Conservation (phyloP, 495 filamentous ascomycete species). For the Trypethelium eluteriae region DNA sequence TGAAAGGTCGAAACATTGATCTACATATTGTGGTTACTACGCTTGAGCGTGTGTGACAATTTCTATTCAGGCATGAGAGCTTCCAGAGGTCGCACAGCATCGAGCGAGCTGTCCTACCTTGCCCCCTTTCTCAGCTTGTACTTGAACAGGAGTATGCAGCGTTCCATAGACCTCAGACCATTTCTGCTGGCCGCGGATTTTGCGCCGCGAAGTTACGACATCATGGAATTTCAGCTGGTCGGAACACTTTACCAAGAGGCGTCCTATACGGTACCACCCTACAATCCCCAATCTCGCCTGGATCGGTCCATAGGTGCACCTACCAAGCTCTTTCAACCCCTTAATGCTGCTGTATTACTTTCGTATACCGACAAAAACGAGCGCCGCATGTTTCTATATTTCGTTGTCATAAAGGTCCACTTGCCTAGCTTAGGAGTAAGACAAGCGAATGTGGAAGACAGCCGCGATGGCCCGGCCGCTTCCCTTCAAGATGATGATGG, state of each 20-base stretch:
- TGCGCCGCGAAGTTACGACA: not conserved
- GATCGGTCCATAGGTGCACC: slow-evolving; percentile 61
- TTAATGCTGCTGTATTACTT: slow-evolving; percentile 53
- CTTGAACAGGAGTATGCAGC: slow-evolving; percentile 61
- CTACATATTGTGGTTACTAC: not conserved
- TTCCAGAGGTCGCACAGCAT: slow-evolving; percentile 16
- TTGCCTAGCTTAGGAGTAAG: slow-evolving; percentile 20
- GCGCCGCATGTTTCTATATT: not conserved
- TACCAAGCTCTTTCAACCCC: slow-evolving; percentile 43
- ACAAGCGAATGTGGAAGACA: slow-evolving; percentile 73
- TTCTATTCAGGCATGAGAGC: slow-evolving; percentile 11
- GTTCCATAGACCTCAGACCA: slow-evolving; percentile 68
- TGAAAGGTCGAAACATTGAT: slow-evolving; percentile 7
- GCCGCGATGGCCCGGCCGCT: slow-evolving; percentile 58
- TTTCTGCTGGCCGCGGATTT: slow-evolving; percentile 45
- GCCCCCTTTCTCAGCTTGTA: slow-evolving; percentile 68
- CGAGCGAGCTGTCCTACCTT: slow-evolving; percentile 26
- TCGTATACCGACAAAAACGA: slow-evolving; percentile 34
- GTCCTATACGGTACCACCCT: slow-evolving; percentile 48
- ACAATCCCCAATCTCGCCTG: slow-evolving; percentile 57
- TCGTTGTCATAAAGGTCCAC: slow-evolving; percentile 9
- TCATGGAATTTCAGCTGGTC: slow-evolving; percentile 10
- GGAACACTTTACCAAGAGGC: slow-evolving; percentile 54
- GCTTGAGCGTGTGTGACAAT: slow-evolving; percentile 25
- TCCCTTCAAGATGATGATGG: slow-evolving; percentile 58